A percentile compares a stretch with the other conserved stretches of the same genome.
phyloP scores from a whole-genome alignment of 164 flowering plant species.

The Magnolia officinalis region DNA sequence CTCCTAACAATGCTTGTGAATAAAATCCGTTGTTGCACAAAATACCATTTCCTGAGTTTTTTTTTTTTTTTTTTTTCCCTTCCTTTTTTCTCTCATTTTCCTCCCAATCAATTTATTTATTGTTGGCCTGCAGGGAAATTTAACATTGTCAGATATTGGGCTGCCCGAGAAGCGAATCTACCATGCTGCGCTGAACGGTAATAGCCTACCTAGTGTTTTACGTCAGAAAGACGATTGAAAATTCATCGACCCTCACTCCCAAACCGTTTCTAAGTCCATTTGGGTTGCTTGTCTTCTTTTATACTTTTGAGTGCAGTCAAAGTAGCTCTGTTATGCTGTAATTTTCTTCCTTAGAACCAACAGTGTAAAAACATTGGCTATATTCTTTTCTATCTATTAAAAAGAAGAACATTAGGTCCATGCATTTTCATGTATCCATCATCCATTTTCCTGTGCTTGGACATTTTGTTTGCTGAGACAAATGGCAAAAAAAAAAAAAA shows the following conservation, averaged over 20 bases:
- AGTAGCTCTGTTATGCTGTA: conserved; percentile 15
- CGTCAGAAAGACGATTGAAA: conserved; percentile 88
- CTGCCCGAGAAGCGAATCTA: conserved; percentile 86
- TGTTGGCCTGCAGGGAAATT: conserved; percentile 62
- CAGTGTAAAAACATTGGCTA: conserved; percentile 3
- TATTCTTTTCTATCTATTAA: not conserved
- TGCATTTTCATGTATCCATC: not conserved
- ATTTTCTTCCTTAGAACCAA: conserved; percentile 5
- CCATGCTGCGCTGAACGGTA: conserved; percentile 91
- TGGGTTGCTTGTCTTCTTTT: conserved; percentile 32
- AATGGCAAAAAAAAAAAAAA: not conserved
- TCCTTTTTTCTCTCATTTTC: not conserved
- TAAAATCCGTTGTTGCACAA: too few species aligned
- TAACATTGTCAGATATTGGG: conserved; percentile 72
- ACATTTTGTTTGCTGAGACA: not conserved
- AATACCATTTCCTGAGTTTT: not conserved
- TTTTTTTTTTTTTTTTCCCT: not conserved
- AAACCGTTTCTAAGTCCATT: conserved; percentile 24
- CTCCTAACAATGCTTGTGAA: not conserved
- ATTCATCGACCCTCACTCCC: conserved; percentile 40
- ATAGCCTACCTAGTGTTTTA: conserved; percentile 72
- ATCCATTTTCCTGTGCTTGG: not conserved
- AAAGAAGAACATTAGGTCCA: not conserved
- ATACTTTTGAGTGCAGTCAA: not conserved
- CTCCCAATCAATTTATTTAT: not conserved